phyloP scores from a whole-genome alignment of 208 protist species.

The Angomonas desouzai region DNA sequence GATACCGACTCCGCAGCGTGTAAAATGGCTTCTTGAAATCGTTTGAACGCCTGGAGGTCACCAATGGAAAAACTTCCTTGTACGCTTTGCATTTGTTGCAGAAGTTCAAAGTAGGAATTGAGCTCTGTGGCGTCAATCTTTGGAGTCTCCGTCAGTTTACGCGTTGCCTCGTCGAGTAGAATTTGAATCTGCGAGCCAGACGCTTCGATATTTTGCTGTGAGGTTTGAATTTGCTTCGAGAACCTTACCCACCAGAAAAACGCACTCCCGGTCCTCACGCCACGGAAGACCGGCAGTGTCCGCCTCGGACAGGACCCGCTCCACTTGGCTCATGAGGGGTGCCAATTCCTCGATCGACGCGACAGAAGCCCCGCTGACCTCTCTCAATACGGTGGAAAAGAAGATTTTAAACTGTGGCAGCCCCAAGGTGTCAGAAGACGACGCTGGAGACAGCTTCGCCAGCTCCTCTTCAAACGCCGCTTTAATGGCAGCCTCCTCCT shows the following conservation, averaged over 20 bases:
- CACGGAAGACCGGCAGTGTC: conserved; percentile 28
- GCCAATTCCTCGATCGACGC: conserved; percentile 21
- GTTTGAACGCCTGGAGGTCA: conserved; percentile 37
- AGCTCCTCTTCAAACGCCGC: conserved; percentile 7
- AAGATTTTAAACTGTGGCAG: conserved; percentile 13
- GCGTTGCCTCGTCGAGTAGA: conserved; percentile 12
- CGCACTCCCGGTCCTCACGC: conserved; percentile 19
- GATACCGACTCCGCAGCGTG: conserved; percentile 16
- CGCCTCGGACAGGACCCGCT: conserved; percentile 25
- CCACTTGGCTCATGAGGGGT: conserved; percentile 27
- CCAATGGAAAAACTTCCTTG: conserved; percentile 25
- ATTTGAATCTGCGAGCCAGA: background rate
- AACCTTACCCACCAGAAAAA: conserved; percentile 19
- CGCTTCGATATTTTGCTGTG: conserved; percentile 16
- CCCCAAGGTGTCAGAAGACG: background rate
- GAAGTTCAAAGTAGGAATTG: conserved; percentile 34
- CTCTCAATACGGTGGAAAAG: conserved; percentile 15
- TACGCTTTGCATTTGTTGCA: conserved; percentile 23
- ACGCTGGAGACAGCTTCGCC: background rate
- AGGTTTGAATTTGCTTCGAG: conserved; percentile 22
- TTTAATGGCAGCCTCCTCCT: background rate
- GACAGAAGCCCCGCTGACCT: background rate
- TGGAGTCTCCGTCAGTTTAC: conserved; percentile 6
- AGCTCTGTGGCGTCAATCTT: conserved; percentile 30
- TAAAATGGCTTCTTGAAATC: conserved; percentile 40